A percentile compares a stretch with the other conserved stretches of the same genome.
Conservation (phyloP, 345 rosid species). For the Aquilaria malaccensis region DNA sequence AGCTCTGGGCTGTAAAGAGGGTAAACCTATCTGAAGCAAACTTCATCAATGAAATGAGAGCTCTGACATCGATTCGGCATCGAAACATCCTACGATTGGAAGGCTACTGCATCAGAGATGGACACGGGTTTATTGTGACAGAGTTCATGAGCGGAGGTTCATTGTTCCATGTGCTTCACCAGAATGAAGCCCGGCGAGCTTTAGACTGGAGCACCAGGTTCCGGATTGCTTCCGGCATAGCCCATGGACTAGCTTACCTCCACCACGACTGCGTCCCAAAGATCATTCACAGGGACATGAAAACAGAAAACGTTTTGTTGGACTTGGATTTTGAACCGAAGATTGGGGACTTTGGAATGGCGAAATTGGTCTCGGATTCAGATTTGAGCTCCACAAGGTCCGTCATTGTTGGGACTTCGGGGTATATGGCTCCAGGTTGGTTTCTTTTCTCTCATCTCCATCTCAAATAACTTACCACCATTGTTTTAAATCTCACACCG, state of each 20-base stretch:
- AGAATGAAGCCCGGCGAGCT: slow-evolving; percentile 14
- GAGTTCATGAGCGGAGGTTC: slow-evolving; percentile 35
- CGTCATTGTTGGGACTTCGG: slow-evolving; percentile 28
- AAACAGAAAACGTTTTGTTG: slow-evolving; percentile 28
- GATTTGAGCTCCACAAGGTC: slow-evolving; percentile 25
- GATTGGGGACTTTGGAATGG: slow-evolving; percentile 35
- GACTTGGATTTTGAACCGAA: slow-evolving; percentile 33
- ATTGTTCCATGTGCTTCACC: slow-evolving; percentile 23
- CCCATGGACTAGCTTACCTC: slow-evolving; percentile 34
- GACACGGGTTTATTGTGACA: slow-evolving; percentile 23
- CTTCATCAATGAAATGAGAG: slow-evolving; percentile 23
- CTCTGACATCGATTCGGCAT: slow-evolving; percentile 25
- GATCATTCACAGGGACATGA: slow-evolving; percentile 30
- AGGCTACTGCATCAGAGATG: slow-evolving; percentile 29
- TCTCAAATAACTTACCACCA: too few relatives aligned
- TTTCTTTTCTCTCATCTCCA: not conserved
- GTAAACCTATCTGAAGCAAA: slow-evolving; percentile 24
- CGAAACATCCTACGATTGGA: slow-evolving; percentile 25
- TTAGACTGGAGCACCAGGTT: slow-evolving; percentile 26
- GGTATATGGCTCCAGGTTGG: slow-evolving; percentile 40
- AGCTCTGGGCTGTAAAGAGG: slow-evolving; percentile 35
- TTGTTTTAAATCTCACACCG: too few relatives aligned
- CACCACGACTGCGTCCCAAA: slow-evolving; percentile 41
- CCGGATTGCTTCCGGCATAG: slow-evolving; percentile 27
- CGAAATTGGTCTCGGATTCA: slow-evolving; percentile 20